Evolutionary conservation across 1,139 yeast genomes (phyloP).

Genomic region (Diutina neorugosa): DNA sequence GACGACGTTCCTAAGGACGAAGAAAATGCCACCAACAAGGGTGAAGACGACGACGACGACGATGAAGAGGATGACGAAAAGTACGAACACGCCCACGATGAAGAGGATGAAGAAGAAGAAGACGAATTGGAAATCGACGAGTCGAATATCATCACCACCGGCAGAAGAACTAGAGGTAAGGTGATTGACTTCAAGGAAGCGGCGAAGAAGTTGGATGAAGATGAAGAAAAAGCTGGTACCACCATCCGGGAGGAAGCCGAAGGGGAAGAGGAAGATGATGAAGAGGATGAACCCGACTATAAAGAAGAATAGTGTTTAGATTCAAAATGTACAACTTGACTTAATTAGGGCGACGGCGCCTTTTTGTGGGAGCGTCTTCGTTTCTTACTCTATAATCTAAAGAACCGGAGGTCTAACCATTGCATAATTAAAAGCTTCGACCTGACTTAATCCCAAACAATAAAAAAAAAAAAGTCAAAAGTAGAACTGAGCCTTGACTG

Average conservation of each 20-base stretch:
- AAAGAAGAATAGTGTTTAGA: too few species aligned
- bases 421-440: not conserved
- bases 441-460: not conserved
- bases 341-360: not conserved
- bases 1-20: conserved; percentile 39
- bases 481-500: not conserved
- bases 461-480: not conserved
- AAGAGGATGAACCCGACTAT: not conserved
- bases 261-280: conserved; percentile 30
- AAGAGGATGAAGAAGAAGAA: conserved; percentile 59
- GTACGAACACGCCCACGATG: conserved; percentile 11
- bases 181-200: conserved; percentile 80
- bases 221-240: conserved; percentile 14
- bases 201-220: conserved; percentile 45
- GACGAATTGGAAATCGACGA: conserved; percentile 76
- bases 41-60: conserved; percentile 35
- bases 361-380: not conserved
- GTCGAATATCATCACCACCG: conserved; percentile 69
- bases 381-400: not conserved
- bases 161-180: conserved; percentile 86
- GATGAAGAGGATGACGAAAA: conserved; percentile 23
- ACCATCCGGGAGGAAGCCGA: conserved; percentile 17
- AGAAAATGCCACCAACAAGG: conserved; percentile 17
- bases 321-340: too few species aligned
- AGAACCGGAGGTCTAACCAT: not conserved